Evolutionary conservation across 2,329 filamentous ascomycete species (phyloP), one percentile per base, ranked within the genome.

Genomic region (Fusarium sp.): DNA sequence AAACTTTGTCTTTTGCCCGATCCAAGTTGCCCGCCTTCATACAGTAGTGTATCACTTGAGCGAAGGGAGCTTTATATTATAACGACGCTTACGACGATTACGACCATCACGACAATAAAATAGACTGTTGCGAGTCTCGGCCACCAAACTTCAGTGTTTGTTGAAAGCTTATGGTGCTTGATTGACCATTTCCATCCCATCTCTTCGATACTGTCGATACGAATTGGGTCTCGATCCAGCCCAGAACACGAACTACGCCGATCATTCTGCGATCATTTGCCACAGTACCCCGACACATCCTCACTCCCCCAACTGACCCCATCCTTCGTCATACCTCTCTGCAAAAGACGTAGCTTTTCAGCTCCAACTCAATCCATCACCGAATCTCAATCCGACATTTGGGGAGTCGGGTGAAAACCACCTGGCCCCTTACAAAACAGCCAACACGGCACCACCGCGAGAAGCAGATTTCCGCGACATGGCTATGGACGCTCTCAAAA

Each of bases 401-500:
- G 57, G 74, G 72, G 71, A 75, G 78, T 77, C 76, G 60, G 78
- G 77, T 75, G 75, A 61, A 34, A 50, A 55, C 50, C 72, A 76
- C 79, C 77, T 76, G 76, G 65, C 75, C 75, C 73, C 71, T 52
- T 63, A 67, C 39, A 65, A 54, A 53, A 48, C 41, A 70, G 70
- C 66, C 71, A 75, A 65, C 63, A 79, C 77, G 75, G 73, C 74
- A 59, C 59, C 69, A 60, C 58, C 72, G 63, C 68, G 53, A 62
- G 72, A 77, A 69, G 62, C 70, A 65, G 77, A 78, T 65, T 69
- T 69, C 58, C 66, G 71, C 72, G 74, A 75, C 53, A 81, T 82
- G 80, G 81, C 82, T 65, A 85, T 87, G 79, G 88, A 90, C 63
- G 85, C 88, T 28, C 79, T 91, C 57, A 84, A 81, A 57, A 84